These are phyloP conservation scores for Rhizopogon sp. DNA, from an alignment of 768 basidiomycete genomes.

Conservation along the genomic window DNA sequence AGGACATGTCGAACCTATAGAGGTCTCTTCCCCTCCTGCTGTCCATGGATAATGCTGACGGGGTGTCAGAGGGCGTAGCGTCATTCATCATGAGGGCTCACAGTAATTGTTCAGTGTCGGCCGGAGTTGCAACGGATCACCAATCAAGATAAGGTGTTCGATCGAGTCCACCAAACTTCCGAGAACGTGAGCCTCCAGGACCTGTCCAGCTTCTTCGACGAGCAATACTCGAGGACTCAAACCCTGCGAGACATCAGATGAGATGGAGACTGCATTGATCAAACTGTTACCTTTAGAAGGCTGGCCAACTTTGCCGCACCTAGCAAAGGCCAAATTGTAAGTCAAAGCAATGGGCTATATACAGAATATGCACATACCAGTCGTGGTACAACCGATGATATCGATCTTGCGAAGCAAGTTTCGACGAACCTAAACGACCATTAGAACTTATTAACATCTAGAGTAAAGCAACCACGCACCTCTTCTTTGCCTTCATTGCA, in stretches of 20 bases:
- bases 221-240: slow-evolving; percentile 57
- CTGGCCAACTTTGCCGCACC: slow-evolving; percentile 65
- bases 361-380: slow-evolving; percentile 36
- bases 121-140: slow-evolving; percentile 73
- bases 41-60: slow-evolving; percentile 63
- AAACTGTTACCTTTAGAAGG: slow-evolving; percentile 45
- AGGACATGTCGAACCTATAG: slow-evolving; percentile 65
- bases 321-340: slow-evolving; percentile 14
- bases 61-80: background rate
- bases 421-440: slow-evolving; percentile 42
- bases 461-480: slow-evolving; percentile 29
- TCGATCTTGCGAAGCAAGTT: slow-evolving; percentile 48
- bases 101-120: slow-evolving; percentile 62
- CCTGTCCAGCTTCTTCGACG: slow-evolving; percentile 81
- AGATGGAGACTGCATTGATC: background rate
- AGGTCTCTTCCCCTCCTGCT: slow-evolving; percentile 47
- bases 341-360: background rate
- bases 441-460: background rate
- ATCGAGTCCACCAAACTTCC: slow-evolving; percentile 59
- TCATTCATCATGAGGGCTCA: slow-evolving; percentile 22
- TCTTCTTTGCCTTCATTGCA: slow-evolving; percentile 45
- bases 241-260: slow-evolving; percentile 33
- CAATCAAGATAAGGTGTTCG: slow-evolving; percentile 75
- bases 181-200: slow-evolving; percentile 73
- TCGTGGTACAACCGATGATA: slow-evolving; percentile 76